phyloP scores from a whole-genome alignment of 2,329 filamentous ascomycete genomes.

The Elsinoe australis region DNA sequence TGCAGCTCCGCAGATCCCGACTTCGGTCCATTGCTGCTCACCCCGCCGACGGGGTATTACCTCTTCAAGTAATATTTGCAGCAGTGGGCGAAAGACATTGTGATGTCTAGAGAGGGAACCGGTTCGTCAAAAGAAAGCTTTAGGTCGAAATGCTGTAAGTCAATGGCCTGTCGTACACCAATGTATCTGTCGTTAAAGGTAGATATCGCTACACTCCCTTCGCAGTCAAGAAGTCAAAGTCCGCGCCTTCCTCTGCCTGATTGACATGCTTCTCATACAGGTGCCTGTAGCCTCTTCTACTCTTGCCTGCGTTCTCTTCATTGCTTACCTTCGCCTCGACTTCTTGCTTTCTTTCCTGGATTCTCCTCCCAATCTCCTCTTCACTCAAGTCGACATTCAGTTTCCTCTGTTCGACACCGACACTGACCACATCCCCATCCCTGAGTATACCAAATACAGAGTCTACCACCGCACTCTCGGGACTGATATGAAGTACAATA shows the following conservation, averaged over 20 bases:
- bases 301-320: constrained; percentile 25
- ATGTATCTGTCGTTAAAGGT: not conserved
- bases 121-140: too few relatives aligned
- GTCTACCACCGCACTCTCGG: constrained; percentile 42
- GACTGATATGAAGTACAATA: constrained; percentile 47
- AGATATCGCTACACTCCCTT: constrained; percentile 14
- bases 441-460: constrained; percentile 43
- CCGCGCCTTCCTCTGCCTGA: constrained; percentile 51
- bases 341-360: constrained; percentile 28
- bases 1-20: too few relatives aligned
- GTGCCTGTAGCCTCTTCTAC: constrained; percentile 49
- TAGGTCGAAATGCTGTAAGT: too few relatives aligned
- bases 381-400: constrained; percentile 38
- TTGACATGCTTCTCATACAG: constrained; percentile 54
- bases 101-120: too few relatives aligned
- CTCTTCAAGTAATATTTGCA: too few relatives aligned
- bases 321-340: constrained; percentile 26
- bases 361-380: constrained; percentile 35
- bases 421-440: constrained; percentile 43
- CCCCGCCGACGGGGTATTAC: too few relatives aligned
- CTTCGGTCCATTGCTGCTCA: too few relatives aligned
- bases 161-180: too few relatives aligned
- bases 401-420: constrained; percentile 38
- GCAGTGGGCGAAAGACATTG: too few relatives aligned
- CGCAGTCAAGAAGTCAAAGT: constrained; percentile 54